Evolutionary conservation across 164 flowering plant species (phyloP).

Genomic region (Vitis cinerea): DNA sequence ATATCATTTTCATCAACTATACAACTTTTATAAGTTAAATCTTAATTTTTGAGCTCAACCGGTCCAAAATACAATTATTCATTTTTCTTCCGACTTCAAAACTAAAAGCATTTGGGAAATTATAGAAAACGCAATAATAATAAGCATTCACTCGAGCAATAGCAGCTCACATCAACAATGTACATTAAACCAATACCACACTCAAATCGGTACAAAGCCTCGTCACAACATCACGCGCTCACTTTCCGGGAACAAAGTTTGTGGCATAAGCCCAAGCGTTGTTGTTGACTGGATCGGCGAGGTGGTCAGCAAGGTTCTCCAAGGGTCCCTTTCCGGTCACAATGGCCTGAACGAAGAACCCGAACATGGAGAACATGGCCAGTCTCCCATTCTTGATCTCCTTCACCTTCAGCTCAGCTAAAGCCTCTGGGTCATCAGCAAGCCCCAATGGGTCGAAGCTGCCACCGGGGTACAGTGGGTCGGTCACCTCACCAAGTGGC

Average conservation of each 20-base stretch:
- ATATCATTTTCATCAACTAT: too few species aligned
- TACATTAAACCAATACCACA: too few species aligned
- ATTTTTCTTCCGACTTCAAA: too few species aligned
- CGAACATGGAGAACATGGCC: slow-evolving; percentile 56
- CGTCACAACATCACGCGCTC: neutral
- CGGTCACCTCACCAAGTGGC: slow-evolving; percentile 41
- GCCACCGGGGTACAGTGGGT: slow-evolving; percentile 51
- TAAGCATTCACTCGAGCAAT: too few species aligned
- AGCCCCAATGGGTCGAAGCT: slow-evolving; percentile 46
- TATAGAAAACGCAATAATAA: too few species aligned
- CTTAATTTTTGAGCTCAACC: too few species aligned
- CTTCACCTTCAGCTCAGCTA: slow-evolving; percentile 57
- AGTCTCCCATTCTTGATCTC: slow-evolving; percentile 51
- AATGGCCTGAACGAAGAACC: slow-evolving; percentile 45
- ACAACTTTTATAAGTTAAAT: too few species aligned
- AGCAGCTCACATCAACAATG: too few species aligned
- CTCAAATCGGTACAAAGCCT: neutral
- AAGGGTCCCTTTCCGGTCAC: slow-evolving; percentile 47
- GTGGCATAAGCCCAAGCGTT: slow-evolving; percentile 47
- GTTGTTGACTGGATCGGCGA: slow-evolving; percentile 33
- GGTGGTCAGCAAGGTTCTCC: slow-evolving; percentile 45
- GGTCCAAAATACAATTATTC: too few species aligned
- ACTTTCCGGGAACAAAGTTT: slow-evolving; percentile 34
- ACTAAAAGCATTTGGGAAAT: too few species aligned
- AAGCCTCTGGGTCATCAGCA: slow-evolving; percentile 47